Percentiles rank a stretch among this genome's conserved stretches.
Evolutionary conservation across 768 basidiomycete species (phyloP).

Genomic region (Agrocybe pediades): DNA sequence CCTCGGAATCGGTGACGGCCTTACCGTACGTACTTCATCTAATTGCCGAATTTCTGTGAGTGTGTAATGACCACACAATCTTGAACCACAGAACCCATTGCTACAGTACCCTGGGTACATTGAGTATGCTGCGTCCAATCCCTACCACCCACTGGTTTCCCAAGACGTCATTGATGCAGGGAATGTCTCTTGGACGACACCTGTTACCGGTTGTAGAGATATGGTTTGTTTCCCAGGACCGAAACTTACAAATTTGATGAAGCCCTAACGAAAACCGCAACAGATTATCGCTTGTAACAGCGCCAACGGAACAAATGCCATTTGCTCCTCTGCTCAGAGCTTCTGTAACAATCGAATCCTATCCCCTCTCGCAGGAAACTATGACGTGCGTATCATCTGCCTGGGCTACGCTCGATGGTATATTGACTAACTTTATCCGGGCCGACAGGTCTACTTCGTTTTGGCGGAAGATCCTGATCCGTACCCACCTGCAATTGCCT

Average conservation of each 20-base stretch:
- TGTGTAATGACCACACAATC: not conserved
- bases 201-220: constrained; percentile 48
- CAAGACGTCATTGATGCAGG: constrained; percentile 39
- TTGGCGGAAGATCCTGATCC: constrained; percentile 42
- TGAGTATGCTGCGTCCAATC: constrained; percentile 53
- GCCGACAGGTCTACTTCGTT: constrained; percentile 48
- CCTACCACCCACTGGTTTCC: constrained; percentile 57
- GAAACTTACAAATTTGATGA: too few relatives aligned
- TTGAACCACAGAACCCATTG: constrained; percentile 15
- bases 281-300: constrained; percentile 54
- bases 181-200: constrained; percentile 40
- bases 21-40: constrained; percentile 44
- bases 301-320: constrained; percentile 36
- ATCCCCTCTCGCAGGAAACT: constrained; percentile 54
- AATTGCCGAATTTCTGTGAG: too few relatives aligned
- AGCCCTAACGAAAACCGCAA: too few relatives aligned
- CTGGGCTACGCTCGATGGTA: not conserved
- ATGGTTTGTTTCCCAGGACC: constrained; percentile 31
- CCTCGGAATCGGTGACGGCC: constrained; percentile 62
- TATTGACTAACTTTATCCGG: not conserved
- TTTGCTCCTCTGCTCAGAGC: constrained; percentile 57
- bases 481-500: constrained; percentile 46
- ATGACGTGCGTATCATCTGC: constrained; percentile 38
- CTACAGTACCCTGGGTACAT: constrained; percentile 61
- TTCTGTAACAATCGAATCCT: constrained; percentile 61